These are phyloP conservation scores for Fusarium citri DNA, from an alignment of 2,329 filamentous ascomycete genomes.

Conservation along the genomic window DNA sequence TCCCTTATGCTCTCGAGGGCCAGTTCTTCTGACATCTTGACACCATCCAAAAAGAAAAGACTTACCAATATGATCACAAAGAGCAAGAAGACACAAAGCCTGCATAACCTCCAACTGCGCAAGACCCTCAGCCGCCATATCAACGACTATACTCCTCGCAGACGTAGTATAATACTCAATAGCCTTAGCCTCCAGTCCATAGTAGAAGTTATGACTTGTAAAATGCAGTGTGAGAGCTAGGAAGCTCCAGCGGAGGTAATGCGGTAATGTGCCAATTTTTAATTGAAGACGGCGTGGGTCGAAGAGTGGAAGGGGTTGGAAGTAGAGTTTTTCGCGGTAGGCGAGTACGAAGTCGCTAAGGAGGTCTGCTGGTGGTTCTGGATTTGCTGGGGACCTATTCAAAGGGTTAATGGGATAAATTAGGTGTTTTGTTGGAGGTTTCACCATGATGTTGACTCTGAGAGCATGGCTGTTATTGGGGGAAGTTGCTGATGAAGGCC, in stretches of 20 bases:
- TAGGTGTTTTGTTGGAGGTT: rapidly evolving
- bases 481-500: conserved; percentile 9
- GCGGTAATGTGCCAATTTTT: conserved; percentile 20
- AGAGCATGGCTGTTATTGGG: conserved; percentile 17
- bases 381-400: conserved; percentile 24
- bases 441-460: conserved; percentile 15
- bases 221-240: conserved; percentile 27
- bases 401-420: not conserved
- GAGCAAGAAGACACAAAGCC: conserved; percentile 33
- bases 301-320: conserved; percentile 32
- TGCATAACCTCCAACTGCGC: conserved; percentile 32
- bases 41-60: rapidly evolving
- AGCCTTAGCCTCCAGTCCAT: conserved; percentile 29
- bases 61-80: conserved; percentile 40
- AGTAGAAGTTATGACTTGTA: conserved; percentile 29
- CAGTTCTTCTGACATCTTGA: no score
- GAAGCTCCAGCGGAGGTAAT: conserved; percentile 40
- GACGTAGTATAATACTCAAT: conserved; percentile 38
- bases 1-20: no score
- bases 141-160: conserved; percentile 32
- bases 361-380: conserved; percentile 24
- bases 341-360: conserved; percentile 18
- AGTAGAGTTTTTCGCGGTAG: conserved; percentile 35
- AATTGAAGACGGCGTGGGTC: conserved; percentile 17
- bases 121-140: conserved; percentile 29